Percentiles rank a stretch among this genome's conserved stretches.
Conservation (phyloP, 1,139 yeast genomes). For the Zygoascus hellenicus region DNA sequence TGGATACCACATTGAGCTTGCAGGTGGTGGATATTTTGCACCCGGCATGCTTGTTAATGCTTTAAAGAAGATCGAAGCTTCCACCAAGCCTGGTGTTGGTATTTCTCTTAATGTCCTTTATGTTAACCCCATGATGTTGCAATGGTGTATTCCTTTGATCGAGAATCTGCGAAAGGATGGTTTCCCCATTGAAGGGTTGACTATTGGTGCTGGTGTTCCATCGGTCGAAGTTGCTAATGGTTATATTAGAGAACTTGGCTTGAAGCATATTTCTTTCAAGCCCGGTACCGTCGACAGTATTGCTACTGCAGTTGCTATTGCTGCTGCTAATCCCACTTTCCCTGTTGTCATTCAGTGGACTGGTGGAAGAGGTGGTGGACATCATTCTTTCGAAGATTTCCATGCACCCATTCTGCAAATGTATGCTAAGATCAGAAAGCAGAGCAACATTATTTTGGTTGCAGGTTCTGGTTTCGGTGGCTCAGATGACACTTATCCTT, state of each 20-base stretch:
- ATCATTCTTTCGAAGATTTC: conserved; percentile 98
- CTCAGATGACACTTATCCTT: conserved; percentile 93
- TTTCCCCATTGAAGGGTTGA: conserved; percentile 90
- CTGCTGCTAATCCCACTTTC: conserved; percentile 92
- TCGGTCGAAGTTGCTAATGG: conserved; percentile 95
- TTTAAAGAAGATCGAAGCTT: conserved; percentile 53
- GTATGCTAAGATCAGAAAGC: conserved; percentile 92
- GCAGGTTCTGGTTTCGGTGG: conserved; percentile 99
- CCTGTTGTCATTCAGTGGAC: conserved; percentile 99
- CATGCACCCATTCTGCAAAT: conserved; percentile 94
- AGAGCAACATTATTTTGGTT: conserved; percentile 77
- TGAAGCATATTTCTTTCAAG: conserved; percentile 91
- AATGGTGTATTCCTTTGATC: conserved; percentile 97
- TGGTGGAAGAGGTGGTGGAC: conserved; percentile 99
- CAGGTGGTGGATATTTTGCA: conserved; percentile 96
- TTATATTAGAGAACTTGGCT: conserved; percentile 85
- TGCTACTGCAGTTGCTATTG: conserved; percentile 78
- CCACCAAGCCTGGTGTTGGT: conserved; percentile 76
- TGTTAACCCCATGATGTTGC: conserved; percentile 95
- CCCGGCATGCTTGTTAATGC: conserved; percentile 69
- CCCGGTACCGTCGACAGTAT: conserved; percentile 97
- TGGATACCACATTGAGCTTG: conserved; percentile 95
- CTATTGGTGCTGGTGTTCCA: conserved; percentile 99
- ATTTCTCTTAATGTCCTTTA: conserved; percentile 87
- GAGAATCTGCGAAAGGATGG: conserved; percentile 84